Percentiles rank a stretch among this genome's conserved stretches.
Evolutionary conservation across 371 early-diverging fungal species (phyloP).

Genomic region (Haplosporangium sp.): DNA sequence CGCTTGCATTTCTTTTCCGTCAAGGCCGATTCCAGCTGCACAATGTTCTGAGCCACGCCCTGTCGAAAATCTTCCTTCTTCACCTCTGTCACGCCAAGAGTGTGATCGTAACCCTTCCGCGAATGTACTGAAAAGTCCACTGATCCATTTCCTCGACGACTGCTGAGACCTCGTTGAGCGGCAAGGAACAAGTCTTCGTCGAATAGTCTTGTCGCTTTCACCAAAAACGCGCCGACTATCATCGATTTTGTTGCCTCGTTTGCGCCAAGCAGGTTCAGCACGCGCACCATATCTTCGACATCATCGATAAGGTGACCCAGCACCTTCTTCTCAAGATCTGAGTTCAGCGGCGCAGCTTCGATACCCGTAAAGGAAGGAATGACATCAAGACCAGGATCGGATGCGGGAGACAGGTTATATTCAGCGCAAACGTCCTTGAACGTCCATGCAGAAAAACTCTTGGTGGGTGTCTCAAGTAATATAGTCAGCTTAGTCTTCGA

Average conservation of each 20-base stretch:
- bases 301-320: conserved; percentile 12
- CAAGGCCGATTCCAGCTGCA: conserved; percentile 19
- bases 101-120: background rate
- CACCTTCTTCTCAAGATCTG: conserved; percentile 4
- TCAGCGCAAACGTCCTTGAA: conserved; percentile 23
- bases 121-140: conserved; percentile 28
- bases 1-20: conserved; percentile 15
- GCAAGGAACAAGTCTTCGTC: conserved; percentile 21
- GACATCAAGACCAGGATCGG: background rate
- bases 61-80: conserved; percentile 20
- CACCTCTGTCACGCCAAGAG: conserved; percentile 28
- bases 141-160: conserved; percentile 33
- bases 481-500: conserved; percentile 4
- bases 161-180: conserved; percentile 18
- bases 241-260: conserved; percentile 21
- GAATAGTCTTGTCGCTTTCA: conserved; percentile 19
- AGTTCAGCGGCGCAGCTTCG: conserved; percentile 2
- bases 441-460: conserved; percentile 24
- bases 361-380: conserved; percentile 15
- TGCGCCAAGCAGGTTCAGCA: background rate
- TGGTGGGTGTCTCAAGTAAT: conserved; percentile 19
- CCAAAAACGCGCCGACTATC: conserved; percentile 15
- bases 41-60: conserved; percentile 27
- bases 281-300: conserved; percentile 5
- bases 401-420: background rate